Evolutionary conservation across 768 basidiomycete species (phyloP).

Genomic region (Rhizopogon rudus): DNA sequence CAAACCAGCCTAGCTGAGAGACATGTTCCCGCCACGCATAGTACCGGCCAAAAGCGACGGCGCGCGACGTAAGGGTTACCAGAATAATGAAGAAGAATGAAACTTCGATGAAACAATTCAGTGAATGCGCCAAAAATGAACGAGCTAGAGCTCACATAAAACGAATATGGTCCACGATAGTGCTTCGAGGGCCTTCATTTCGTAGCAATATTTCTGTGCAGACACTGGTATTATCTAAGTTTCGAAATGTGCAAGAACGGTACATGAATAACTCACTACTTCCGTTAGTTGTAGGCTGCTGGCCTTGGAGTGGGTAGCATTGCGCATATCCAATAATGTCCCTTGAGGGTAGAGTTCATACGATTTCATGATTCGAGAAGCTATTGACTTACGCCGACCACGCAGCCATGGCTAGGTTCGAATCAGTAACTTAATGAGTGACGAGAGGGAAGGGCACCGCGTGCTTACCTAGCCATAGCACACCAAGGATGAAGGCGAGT

Average conservation of each 20-base stretch:
- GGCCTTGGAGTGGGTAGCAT: slow-evolving; percentile 46
- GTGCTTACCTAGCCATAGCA: slow-evolving; percentile 65
- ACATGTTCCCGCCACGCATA: slow-evolving; percentile 32
- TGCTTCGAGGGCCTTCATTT: slow-evolving; percentile 76
- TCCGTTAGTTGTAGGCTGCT: slow-evolving; percentile 48
- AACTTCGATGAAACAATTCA: slow-evolving; percentile 24
- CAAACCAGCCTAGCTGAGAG: slow-evolving; percentile 72
- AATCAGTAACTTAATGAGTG: slow-evolving; percentile 7
- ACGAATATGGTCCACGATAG: slow-evolving; percentile 75
- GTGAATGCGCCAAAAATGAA: not conserved
- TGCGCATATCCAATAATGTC: slow-evolving; percentile 66
- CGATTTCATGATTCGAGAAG: not conserved
- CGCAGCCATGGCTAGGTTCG: slow-evolving; percentile 59
- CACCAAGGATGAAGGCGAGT: slow-evolving; percentile 47
- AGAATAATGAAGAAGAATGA: slow-evolving; percentile 50
- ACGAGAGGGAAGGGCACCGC: not conserved
- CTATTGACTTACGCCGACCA: slow-evolving; percentile 57
- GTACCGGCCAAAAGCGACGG: slow-evolving; percentile 28
- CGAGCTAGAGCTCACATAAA: slow-evolving; percentile 31
- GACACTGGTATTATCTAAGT: slow-evolving; percentile 39
- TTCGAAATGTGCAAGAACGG: not conserved
- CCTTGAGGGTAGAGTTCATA: slow-evolving; percentile 29
- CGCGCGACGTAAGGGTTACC: slow-evolving; percentile 44
- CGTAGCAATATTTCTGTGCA: slow-evolving; percentile 57
- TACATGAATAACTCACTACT: slow-evolving; percentile 36